Conservation (phyloP, 441 rosid species). For the California macrophylla region DNA sequence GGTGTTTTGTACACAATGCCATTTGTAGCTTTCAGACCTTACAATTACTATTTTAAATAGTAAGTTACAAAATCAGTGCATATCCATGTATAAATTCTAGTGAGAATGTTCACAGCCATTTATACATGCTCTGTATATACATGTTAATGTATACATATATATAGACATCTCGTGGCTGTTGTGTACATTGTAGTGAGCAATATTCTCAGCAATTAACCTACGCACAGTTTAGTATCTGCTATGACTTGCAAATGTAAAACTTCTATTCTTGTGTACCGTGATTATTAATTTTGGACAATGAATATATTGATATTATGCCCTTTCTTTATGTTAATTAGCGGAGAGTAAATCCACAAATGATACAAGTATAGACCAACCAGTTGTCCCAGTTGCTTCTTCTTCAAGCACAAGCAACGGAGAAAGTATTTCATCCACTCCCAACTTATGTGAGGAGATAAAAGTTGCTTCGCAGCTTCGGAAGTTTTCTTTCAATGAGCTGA, state of each 20-base stretch:
- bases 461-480: constrained; percentile 26
- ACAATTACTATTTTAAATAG: background rate
- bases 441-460: constrained; percentile 18
- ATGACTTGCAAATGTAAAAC: background rate
- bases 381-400: constrained; percentile 6
- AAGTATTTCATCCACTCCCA: constrained; percentile 25
- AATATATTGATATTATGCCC: background rate
- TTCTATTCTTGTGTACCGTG: background rate
- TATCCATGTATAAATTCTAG: no score
- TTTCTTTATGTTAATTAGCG: constrained; percentile 5
- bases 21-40: background rate
- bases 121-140: no score
- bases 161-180: background rate
- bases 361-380: background rate
- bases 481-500: constrained; percentile 33
- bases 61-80: background rate
- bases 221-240: background rate
- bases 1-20: background rate
- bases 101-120: no score
- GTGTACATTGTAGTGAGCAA: background rate
- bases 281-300: background rate
- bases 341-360: constrained; percentile 12
- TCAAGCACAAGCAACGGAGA: constrained; percentile 14
- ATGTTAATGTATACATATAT: background rate
- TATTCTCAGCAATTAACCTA: background rate